Evolutionary conservation across 345 rosid species (phyloP), one percentile per base, ranked within the genome.

Genomic region (Pseudoturritis turrita): DNA sequence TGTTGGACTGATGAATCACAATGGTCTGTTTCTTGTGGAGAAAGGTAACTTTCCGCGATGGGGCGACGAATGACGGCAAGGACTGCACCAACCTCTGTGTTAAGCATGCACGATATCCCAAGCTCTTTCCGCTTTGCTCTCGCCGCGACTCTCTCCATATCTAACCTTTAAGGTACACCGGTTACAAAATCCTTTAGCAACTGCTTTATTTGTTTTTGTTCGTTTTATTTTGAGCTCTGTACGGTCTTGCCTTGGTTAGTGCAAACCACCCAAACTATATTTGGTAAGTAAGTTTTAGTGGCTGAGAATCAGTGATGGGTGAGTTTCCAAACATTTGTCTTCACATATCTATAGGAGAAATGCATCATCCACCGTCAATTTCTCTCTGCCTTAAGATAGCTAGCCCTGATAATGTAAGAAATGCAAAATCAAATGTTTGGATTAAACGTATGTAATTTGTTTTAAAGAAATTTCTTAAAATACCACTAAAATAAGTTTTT

Each of bases 31-130:
- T 89, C 96, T 31, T 84, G 89, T 0, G 80, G 49, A n/a, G 84
- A 54, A 37, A 85, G 65, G 80, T 81, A 79, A 9, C 73, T 78
- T 47, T 60, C 45, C 15, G 78, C 13, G 8, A 69, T 18, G 2
- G 96, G 96, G 3, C 97, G 81, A 25, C 97, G 85, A 22, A 94
- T 80, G 36, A 89, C 90, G 0, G 96, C 96, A 0, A 94, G 87
- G 56, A 94, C 83, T 6, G 97, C 94, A 0, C 93, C 92, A 1
- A 94, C 91, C 69, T 94, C 98, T 0, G 98, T 88, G 85, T 88
- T 94, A 43, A 94, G 80, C 97, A 94, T 94, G 83, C 96, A 94
- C 0, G 97, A 89, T 53, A 89, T 66, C 11, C 87, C 91, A 1
- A 87, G 69, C 75, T 88, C 87, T 78, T 81, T 89, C 65, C 89